phyloP scores from a whole-genome alignment of 164 flowering plant genomes.

The Magnolia officinalis region DNA sequence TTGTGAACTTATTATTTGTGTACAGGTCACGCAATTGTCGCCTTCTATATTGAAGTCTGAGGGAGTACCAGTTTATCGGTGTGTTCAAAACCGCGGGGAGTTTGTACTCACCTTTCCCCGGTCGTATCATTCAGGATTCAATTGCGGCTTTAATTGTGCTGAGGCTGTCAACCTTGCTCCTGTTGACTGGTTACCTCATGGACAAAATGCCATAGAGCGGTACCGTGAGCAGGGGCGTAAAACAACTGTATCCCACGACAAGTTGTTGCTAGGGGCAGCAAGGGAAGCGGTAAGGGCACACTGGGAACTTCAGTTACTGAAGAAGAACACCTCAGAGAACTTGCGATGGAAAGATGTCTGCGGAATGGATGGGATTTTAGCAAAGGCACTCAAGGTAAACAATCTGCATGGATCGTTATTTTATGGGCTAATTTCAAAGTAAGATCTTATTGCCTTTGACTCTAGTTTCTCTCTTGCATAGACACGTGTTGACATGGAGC shows the following conservation, averaged over 20 bases:
- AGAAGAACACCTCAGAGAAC: constrained; percentile 38
- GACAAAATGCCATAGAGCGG: constrained; percentile 56
- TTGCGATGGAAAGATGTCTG: constrained; percentile 54
- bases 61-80: constrained; percentile 73
- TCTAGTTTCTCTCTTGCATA: constrained; percentile 22
- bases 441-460: background rate
- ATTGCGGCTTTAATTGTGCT: constrained; percentile 72
- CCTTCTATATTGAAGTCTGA: constrained; percentile 53
- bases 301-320: constrained; percentile 45
- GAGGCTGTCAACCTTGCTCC: constrained; percentile 70
- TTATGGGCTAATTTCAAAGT: background rate
- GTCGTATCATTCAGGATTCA: constrained; percentile 67
- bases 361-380: constrained; percentile 62
- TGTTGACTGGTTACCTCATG: constrained; percentile 80
- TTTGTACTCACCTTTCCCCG: constrained; percentile 74
- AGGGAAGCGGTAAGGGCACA: constrained; percentile 63
- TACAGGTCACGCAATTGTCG: constrained; percentile 63
- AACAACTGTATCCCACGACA: constrained; percentile 73
- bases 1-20: background rate
- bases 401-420: background rate
- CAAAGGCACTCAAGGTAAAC: constrained; percentile 60
- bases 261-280: constrained; percentile 67
- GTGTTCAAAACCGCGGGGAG: constrained; percentile 65
- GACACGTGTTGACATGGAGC: constrained; percentile 54
- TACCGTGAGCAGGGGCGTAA: constrained; percentile 46